These are phyloP conservation scores for Pleurotus pulmonarius DNA, from an alignment of 768 basidiomycete species.

Conservation along the genomic window DNA sequence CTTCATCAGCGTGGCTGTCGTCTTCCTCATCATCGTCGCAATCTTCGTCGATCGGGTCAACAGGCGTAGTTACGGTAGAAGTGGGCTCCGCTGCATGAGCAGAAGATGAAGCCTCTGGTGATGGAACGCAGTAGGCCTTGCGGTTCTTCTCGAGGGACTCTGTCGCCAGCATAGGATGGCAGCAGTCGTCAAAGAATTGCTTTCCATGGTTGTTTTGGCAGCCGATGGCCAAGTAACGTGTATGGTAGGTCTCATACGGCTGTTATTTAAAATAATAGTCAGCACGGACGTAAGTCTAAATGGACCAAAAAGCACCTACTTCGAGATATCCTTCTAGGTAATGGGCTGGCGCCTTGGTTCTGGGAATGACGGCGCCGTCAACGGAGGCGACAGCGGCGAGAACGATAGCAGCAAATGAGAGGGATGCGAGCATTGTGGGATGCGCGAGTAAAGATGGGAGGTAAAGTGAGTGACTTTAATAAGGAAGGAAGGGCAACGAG, in stretches of 20 bases:
- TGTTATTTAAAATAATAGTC: conserved; percentile 16
- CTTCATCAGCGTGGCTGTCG: conserved; percentile 19
- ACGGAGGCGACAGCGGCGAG: conserved; percentile 35
- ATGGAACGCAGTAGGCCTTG: conserved; percentile 51
- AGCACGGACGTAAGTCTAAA: conserved; percentile 3
- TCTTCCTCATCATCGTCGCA: conserved; percentile 27
- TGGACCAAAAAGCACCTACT: conserved; percentile 17
- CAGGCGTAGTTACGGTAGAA: conserved; percentile 20
- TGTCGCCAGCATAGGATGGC: conserved; percentile 60
- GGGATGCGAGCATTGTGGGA: conserved; percentile 34
- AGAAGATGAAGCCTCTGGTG: conserved; percentile 23
- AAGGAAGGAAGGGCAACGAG: conserved; percentile 17
- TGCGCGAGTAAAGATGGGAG: conserved; percentile 13
- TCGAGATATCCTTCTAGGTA: conserved; percentile 48
- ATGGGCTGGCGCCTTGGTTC: conserved; percentile 33
- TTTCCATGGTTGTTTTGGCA: conserved; percentile 46
- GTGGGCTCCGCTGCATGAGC: conserved; percentile 21
- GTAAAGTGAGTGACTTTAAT: conserved; percentile 18
- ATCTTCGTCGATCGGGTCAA: conserved; percentile 28
- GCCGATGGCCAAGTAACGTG: conserved; percentile 55
- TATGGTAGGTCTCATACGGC: conserved; percentile 55
- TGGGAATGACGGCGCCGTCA: conserved; percentile 36
- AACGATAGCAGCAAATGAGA: conserved; percentile 39
- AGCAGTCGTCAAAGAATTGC: conserved; percentile 64
- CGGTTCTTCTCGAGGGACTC: conserved; percentile 45